These are phyloP conservation scores for Bertia moriformis DNA, from an alignment of 2,329 filamentous ascomycete genomes.

Conservation along the genomic window DNA sequence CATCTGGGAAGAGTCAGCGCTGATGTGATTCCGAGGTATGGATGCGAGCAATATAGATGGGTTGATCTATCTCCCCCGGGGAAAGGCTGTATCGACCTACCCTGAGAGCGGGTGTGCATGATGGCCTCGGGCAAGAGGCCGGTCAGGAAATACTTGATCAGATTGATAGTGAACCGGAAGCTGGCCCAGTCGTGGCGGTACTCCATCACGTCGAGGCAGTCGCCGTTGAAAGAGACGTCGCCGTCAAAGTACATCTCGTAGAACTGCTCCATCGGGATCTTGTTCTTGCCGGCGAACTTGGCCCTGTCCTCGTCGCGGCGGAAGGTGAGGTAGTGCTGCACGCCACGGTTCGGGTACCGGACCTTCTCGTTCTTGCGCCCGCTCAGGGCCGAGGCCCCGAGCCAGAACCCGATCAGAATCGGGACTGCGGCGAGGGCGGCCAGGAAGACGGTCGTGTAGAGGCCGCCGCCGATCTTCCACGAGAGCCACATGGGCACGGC, in stretches of 20 bases:
- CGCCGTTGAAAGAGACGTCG: constrained; percentile 88
- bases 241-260: constrained; percentile 96
- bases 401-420: background rate
- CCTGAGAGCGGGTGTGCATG: constrained; percentile 81
- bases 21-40: constrained; percentile 2
- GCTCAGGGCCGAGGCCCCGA: background rate
- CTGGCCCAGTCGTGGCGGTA: constrained; percentile 94
- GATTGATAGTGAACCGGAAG: constrained; percentile 74
- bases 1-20: constrained; percentile 56
- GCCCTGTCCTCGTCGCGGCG: constrained; percentile 33
- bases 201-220: constrained; percentile 76
- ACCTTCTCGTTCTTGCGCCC: background rate
- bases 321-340: too few relatives aligned
- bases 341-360: too few relatives aligned
- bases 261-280: constrained; percentile 85
- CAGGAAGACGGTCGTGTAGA: background rate
- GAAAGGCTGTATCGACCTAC: constrained; percentile 23
- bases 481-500: background rate
- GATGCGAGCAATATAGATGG: constrained; percentile 2
- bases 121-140: constrained; percentile 81
- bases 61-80: constrained; percentile 2
- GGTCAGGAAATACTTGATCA: constrained; percentile 80
- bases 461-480: background rate
- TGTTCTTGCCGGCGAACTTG: constrained; percentile 65
- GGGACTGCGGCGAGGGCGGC: background rate